phyloP scores from a whole-genome alignment of 106 monocot species.

The Acorus calamus region DNA sequence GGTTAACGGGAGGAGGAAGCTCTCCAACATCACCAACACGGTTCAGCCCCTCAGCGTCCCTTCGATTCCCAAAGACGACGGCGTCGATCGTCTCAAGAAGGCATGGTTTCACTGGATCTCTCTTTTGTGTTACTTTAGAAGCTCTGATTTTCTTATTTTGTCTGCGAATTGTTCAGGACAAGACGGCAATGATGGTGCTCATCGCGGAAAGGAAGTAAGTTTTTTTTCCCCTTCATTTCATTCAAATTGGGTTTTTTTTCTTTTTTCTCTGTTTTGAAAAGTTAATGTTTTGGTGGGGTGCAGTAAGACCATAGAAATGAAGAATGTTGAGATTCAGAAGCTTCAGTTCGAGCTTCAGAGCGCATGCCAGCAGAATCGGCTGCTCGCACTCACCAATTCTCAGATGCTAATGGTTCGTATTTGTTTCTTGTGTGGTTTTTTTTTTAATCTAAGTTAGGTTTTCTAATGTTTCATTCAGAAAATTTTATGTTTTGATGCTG shows the following conservation, averaged over 20 bases:
- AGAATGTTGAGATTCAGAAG: constrained; percentile 43
- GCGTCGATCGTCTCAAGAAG: constrained; percentile 24
- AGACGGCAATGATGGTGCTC: constrained; percentile 33
- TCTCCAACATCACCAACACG: constrained; percentile 47
- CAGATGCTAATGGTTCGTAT: constrained; percentile 48
- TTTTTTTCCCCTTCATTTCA: not conserved
- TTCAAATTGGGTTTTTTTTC: not conserved
- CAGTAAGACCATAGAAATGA: constrained; percentile 46
- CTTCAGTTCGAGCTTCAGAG: constrained; percentile 28
- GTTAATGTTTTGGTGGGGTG: constrained; percentile 4
- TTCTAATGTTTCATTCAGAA: not conserved
- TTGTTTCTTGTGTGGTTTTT: not conserved
- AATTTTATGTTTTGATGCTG: not conserved
- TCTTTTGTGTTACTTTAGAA: not conserved
- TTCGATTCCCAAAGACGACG: constrained; percentile 15
- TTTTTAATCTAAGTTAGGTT: constrained; percentile 1
- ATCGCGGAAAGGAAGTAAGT: constrained; percentile 47
- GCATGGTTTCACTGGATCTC: not conserved
- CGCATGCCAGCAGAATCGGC: constrained; percentile 44
- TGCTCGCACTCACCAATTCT: constrained; percentile 54
- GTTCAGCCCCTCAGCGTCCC: not conserved
- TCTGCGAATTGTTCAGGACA: constrained; percentile 28
- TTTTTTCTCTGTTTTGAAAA: not conserved
- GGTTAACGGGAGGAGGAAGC: constrained; percentile 26
- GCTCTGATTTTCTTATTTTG: not conserved